Evolutionary conservation across 768 basidiomycete genomes (phyloP), one percentile per base, ranked within the genome.

Genomic region (Psilocybe azurescens): DNA sequence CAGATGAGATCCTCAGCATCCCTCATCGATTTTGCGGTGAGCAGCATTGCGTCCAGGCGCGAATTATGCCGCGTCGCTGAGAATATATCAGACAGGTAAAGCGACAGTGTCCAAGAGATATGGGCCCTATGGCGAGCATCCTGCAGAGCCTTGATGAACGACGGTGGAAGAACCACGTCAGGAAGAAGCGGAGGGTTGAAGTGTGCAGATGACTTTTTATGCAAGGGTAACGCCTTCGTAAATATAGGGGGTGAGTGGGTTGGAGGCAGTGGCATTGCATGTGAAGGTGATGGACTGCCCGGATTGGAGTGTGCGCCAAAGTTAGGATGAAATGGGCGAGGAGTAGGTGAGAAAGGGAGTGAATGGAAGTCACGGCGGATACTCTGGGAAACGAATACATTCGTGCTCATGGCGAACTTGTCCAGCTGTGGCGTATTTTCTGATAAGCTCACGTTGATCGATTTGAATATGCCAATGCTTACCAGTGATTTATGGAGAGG

Each of bases 41-140:
- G 79, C 58, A 92, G 75, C 64, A 83, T 86, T 14, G 83, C 89
- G 61, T 94, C 92, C 16, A 94, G 75, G 52, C 83, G 79, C 0
- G 86, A 83, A 68, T 89, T 86, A 67, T 93, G 89, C 6, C 92
- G 85, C 24, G 87, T 82, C 3, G 92, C 91, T 29, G 87, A 81
- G 62, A 94, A 89, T 10, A 93, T 77, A 70, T 93, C 90, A 9
- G 86, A 81, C 6, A 91, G 77, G 67, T 93, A 94, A n/a, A 88
- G 74, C 6, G 75, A 74, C 7, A 94, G 79, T 2, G 74, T 72
- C 0, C 84, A 78, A 9, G 87, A 78, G 32, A 91, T 75, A 59
- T 78, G 74, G 2, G 83, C 79, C 56, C 77, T 74, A 9, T 68
- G 64, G 55, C 70, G 73, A 2, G 73, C 68, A 60, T 74, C 51